These are phyloP conservation scores for Rhizophagus prolifer DNA, from an alignment of 192 early-diverging fungal species.

Conservation along the genomic window DNA sequence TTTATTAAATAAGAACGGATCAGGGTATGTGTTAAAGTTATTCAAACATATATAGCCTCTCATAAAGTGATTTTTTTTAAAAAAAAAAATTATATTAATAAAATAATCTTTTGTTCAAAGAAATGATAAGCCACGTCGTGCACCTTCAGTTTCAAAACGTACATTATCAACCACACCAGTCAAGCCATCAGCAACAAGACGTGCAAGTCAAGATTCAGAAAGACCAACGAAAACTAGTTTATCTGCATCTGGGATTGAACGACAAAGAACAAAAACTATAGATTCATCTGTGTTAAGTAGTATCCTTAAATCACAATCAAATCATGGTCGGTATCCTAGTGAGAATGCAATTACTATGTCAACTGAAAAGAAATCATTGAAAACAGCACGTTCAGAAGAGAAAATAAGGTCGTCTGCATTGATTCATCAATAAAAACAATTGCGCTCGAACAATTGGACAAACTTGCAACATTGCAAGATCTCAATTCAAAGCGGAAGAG, in stretches of 20 bases:
- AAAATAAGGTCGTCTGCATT: not conserved
- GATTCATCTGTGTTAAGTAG: not conserved
- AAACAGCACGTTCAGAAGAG: constrained; percentile 21
- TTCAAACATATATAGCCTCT: not conserved
- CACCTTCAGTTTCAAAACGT: constrained; percentile 8
- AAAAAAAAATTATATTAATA: not conserved
- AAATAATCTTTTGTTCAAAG: not conserved
- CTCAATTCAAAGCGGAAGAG: not conserved
- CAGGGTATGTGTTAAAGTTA: not conserved
- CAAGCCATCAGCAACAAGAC: not conserved
- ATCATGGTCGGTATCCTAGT: constrained; percentile 22
- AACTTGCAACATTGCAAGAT: constrained; percentile 1
- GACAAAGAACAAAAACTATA: constrained; percentile 10
- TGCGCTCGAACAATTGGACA: constrained; percentile 3
- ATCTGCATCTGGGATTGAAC: not conserved
- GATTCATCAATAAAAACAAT: constrained; percentile 6
- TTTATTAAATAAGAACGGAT: not conserved
- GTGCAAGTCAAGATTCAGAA: constrained; percentile 4
- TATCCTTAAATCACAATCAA: not conserved
- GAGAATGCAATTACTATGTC: not conserved
- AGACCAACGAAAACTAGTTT: not conserved
- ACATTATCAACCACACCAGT: not conserved
- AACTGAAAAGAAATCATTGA: constrained; percentile 12
- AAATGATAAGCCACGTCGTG: not conserved
- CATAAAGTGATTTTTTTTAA: no score